Evolutionary conservation across 116 monocot species (phyloP).

Genomic region (Dioscorea cayenensis): DNA sequence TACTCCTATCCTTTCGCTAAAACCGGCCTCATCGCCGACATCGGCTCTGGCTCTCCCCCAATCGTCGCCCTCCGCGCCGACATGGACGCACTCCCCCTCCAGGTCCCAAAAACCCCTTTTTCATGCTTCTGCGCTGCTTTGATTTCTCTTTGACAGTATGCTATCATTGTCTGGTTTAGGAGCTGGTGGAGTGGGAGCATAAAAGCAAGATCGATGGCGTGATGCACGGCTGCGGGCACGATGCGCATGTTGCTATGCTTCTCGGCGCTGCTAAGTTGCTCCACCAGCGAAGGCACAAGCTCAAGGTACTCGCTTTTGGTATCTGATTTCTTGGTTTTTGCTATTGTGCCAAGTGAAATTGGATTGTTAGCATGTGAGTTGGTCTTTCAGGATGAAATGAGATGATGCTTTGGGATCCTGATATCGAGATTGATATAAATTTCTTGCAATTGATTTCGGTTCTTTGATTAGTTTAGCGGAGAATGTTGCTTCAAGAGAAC

Average conservation of each 20-base stretch:
- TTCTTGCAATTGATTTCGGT: too few relatives aligned
- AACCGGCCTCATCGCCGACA: slow-evolving; percentile 62
- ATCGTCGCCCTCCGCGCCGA: slow-evolving; percentile 83
- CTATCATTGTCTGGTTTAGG: slow-evolving; percentile 16
- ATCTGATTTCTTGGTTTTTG: too few relatives aligned
- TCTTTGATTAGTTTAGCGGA: too few relatives aligned
- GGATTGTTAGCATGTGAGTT: too few relatives aligned
- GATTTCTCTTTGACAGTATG: neutral
- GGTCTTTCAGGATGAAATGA: too few relatives aligned
- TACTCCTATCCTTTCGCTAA: slow-evolving; percentile 59
- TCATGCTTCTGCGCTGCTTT: neutral
- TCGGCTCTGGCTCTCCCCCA: slow-evolving; percentile 64
- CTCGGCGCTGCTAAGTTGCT: slow-evolving; percentile 89
- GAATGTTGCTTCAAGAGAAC: too few relatives aligned
- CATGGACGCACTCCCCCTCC: slow-evolving; percentile 86
- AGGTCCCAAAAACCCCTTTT: slow-evolving; percentile 16
- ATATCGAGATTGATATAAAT: too few relatives aligned
- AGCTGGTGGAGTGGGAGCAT: slow-evolving; percentile 85
- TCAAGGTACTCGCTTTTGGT: slow-evolving; percentile 42
- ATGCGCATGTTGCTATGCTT: slow-evolving; percentile 80
- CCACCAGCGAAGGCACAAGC: slow-evolving; percentile 47
- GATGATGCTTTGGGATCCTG: too few relatives aligned
- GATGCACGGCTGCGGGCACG: slow-evolving; percentile 91
- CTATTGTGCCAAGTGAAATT: too few relatives aligned
- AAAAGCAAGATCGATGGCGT: slow-evolving; percentile 66